Percentiles rank a stretch among this genome's conserved stretches.
phyloP scores from a whole-genome alignment of 805 yeast species.

The Zygotorulaspora chibaensis region DNA sequence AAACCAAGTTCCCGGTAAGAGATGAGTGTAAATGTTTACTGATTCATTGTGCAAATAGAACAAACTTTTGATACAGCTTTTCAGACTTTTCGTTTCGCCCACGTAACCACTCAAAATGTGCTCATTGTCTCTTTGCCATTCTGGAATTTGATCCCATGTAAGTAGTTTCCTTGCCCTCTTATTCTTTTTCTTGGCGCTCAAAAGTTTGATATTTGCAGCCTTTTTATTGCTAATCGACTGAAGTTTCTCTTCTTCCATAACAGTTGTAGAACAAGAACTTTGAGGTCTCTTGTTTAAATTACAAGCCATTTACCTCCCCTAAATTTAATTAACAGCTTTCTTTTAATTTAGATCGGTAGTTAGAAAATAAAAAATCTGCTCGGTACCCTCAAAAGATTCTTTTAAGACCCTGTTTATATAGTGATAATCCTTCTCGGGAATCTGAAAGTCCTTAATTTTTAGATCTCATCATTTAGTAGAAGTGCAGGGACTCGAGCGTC shows the following conservation, averaged over 20 bases:
- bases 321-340: neutral
- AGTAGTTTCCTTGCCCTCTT: conserved; percentile 15
- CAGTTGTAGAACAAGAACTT: neutral
- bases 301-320: neutral
- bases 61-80: conserved; percentile 45
- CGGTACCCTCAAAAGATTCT: neutral
- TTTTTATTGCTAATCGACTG: neutral
- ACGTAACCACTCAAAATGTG: conserved; percentile 62
- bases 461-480: too few relatives aligned
- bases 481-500: too few relatives aligned
- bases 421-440: neutral
- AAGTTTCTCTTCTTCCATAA: neutral
- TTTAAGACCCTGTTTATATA: too few relatives aligned
- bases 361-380: neutral
- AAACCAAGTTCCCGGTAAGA: conserved; percentile 40
- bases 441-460: neutral
- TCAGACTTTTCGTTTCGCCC: conserved; percentile 46
- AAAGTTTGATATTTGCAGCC: neutral
- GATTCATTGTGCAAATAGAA: conserved; percentile 66
- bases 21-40: conserved; percentile 66
- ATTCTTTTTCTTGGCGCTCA: neutral
- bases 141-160: conserved; percentile 50
- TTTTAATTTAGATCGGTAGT: neutral
- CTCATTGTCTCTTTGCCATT: conserved; percentile 73
- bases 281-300: conserved; percentile 7